Percentiles rank a stretch among this genome's conserved stretches.
Conservation (phyloP, 2,329 filamentous ascomycete species). For the Aspergillus texensis region DNA sequence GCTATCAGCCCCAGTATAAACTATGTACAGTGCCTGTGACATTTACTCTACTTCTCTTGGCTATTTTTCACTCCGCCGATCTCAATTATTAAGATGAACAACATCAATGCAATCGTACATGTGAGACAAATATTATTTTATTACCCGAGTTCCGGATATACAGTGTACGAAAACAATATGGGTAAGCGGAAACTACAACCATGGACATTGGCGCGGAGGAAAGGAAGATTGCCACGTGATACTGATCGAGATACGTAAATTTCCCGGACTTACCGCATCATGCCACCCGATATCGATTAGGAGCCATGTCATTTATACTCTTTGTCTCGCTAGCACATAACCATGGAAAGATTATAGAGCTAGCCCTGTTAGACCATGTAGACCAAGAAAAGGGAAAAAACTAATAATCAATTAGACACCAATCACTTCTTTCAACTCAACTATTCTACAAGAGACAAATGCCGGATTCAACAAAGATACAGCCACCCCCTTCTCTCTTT, state of each 20-base stretch:
- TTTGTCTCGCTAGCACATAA: not conserved
- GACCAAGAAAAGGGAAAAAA: constrained; percentile 12
- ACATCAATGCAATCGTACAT: not conserved
- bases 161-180: too few species aligned
- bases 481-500: constrained; percentile 4
- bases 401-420: constrained; percentile 19
- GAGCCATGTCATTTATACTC: not conserved
- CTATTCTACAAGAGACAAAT: constrained; percentile 28
- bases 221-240: not conserved
- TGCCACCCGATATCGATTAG: not conserved
- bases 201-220: not conserved
- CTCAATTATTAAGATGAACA: not conserved
- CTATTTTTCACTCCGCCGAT: not conserved
- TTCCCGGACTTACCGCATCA: constrained; percentile 5
- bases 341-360: not conserved
- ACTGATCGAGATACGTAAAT: not conserved
- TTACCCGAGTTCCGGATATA: not conserved
- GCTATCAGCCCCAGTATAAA: not conserved
- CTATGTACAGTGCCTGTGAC: not conserved
- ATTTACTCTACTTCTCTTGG: not conserved
- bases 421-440: constrained; percentile 22
- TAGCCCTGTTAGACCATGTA: not conserved
- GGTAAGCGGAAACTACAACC: not conserved
- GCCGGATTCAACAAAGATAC: constrained; percentile 19
- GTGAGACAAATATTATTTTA: not conserved